Base-by-base conservation (phyloP, 495 filamentous ascomycete species). In the Penicillium turbatum region DNA sequence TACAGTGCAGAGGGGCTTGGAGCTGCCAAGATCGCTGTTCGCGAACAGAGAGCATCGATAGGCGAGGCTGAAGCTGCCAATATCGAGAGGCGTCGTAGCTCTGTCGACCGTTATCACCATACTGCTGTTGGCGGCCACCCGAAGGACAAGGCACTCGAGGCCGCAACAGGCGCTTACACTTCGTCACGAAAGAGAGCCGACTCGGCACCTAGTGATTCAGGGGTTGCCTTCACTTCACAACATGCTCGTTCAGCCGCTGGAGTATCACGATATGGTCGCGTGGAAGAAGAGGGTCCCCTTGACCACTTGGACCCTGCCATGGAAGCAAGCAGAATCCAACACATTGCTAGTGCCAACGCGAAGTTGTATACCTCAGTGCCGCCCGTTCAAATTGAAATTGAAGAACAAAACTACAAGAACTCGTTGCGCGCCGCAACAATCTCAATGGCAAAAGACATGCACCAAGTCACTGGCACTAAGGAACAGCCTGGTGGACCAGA, bases 371-470 rank as follows among this genome's bases (percentile, higher is more conserved):
- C 86, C 1, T 84, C 87, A 3, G 72, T 82, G 41, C 90, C 90
- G 11, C 88, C 86, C 0, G 82, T 93, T 6, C 73, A 81, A 30
- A 70, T 75, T 6, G 89, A 95, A 61, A 62, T 83, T 0, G 86
- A 95, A 32, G 91, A 95, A 56, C 75, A 84, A 66, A 84, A 81
- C 38, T 82, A 78, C 47, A 75, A 81, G 31, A 85, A 88, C 63
- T 82, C 84, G 6, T 70, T 95, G 0, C 87, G 83, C 53, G 89
- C 90, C 16, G 90, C 90, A 15, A 87, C 91, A 4, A 69, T 95
- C 1, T 87, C 85, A 4, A 95, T 96, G 89, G 89, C 91, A 21
- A 89, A 83, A 67, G 79, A 86, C 53, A 90, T 95, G 86, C 95
- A 90, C 67, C 79, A 70, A 12, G 65, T 81, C 43, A 62, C 83